phyloP scores from a whole-genome alignment of 2,329 filamentous ascomycete genomes.

The Cladosporium sphaerospermum region DNA sequence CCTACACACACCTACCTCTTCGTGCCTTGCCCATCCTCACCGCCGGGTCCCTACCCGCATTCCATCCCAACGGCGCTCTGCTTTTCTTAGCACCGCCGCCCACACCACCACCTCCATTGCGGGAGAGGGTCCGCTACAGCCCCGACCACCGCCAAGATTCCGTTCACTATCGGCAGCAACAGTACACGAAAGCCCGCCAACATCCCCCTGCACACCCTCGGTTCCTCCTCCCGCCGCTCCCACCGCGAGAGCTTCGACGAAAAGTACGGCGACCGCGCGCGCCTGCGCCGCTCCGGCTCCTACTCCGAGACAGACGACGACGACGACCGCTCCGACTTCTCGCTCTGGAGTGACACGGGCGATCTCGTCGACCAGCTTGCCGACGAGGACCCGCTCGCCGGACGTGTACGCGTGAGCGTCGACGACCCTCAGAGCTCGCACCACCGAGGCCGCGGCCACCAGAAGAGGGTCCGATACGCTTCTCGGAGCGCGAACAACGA shows the following conservation, averaged over 20 bases:
- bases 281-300: slow-evolving; percentile 33
- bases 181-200: slow-evolving; percentile 65
- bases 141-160: slow-evolving; percentile 77
- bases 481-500: slow-evolving; percentile 29
- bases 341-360: slow-evolving; percentile 87
- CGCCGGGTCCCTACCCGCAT: slow-evolving; percentile 9
- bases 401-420: slow-evolving; percentile 60
- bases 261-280: slow-evolving; percentile 44
- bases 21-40: slow-evolving; percentile 5
- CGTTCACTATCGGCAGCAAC: slow-evolving; percentile 46
- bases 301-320: slow-evolving; percentile 19
- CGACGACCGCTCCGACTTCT: slow-evolving; percentile 58
- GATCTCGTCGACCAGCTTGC: slow-evolving; percentile 89
- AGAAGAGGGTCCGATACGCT: slow-evolving; percentile 13
- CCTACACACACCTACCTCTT: background rate
- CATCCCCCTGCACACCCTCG: slow-evolving; percentile 78
- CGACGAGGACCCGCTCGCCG: slow-evolving; percentile 72
- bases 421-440: slow-evolving; percentile 48
- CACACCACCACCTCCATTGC: slow-evolving; percentile 8
- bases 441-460: slow-evolving; percentile 14
- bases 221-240: slow-evolving; percentile 38
- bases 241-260: slow-evolving; percentile 42
- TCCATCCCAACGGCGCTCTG: slow-evolving; percentile 9
- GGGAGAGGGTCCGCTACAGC: slow-evolving; percentile 16
- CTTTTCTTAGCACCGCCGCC: slow-evolving; percentile 8